Base-by-base conservation (phyloP, 257 asterid genomes). In the Thymus mandschuricus region DNA sequence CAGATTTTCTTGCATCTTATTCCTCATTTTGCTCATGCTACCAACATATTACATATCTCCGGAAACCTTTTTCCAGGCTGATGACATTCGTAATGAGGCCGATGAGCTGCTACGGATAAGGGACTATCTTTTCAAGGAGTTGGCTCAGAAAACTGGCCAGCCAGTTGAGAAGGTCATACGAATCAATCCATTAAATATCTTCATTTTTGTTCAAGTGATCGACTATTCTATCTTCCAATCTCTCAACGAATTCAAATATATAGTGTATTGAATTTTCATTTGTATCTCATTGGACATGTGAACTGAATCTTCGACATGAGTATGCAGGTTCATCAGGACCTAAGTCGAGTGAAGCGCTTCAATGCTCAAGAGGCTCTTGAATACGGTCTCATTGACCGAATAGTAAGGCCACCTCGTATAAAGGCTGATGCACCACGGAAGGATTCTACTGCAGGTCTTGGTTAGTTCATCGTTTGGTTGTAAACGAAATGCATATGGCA, bases 61-160 rank as follows among this genome's bases (percentile, higher is more conserved):
- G n/a, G 38, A 58, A 55, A 29, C 63, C n/a, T 66, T 69, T 75
- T 63, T 59, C 54, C 84, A 94, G 98, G 99, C 99, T 65, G 99
- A 88, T 51, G 96, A 89, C 75, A 82, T 95, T 41, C 87, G 77
- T 27, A 88, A 88, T 8, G 99, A 95, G 81, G 89, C 98, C 35
- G 93, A 88, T 43, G 98, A 95, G 79, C 92, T 94, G 40, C 81
- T 85, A 49, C 70, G 98, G 72, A 87, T 93, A 74, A 86, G 92
- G 78, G 92, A 93, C 70, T 93, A 93, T 87, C 97, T 93, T 64
- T 93, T 80, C 82, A 86, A 85, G 79, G 98, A 93, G 82, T 81
- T 93, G 89, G 82, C 98, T 64, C 80, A 80, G 84, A 86, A 91
- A 74, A 89, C 97, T 38, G 96, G 94, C 69, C 97, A 92, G 70